Base-by-base conservation (phyloP, 805 yeast species). In the Candida pseudofarinosa region DNA sequence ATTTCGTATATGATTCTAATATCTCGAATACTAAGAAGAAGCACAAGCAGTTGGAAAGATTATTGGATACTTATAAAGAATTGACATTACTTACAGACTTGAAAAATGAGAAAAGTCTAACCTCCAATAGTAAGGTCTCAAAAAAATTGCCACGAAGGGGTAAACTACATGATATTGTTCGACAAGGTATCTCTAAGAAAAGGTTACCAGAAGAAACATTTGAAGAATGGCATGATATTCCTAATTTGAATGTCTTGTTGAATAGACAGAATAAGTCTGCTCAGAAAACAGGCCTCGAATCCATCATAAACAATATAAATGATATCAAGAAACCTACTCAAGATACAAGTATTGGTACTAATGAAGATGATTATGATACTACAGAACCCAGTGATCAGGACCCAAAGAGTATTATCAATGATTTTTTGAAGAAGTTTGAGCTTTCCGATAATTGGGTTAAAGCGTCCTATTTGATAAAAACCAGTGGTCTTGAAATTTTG, bases 141-240 rank as follows among this genome's bases (percentile, higher is more conserved):
- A 32, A 8, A 32, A 32, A n/a, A 8, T 32, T 32, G 34, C 7
- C 34, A 7, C 5, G 13, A 7, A 13, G 15, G 13, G 13, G 15
- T 32, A 7, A 32, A 19, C 49, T 58, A n/a, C 49, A 55, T 16
- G 54, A 52, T 39, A 35, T 44, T 19, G 59, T 63, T 19, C 60
- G 55, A 26, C 45, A 49, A 35, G 62, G 60, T 37, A 52, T 63
- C 34, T 54, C 52, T 37, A 56, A 54, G 31, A 47, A 55, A 17
- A 44, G 55, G 38, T 42, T 52, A 34, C 69, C 69, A 3, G 66
- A 63, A 43, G 70, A 64, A 26, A 54, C 67, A 0, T 66, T 45
- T 40, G 71, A 66, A 41, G 37, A 56, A 16, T 66, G 71, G 71
- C 59, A 65, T 39, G 45, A 52, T n/a, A 35, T 41, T 10, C 35